Evolutionary conservation across 805 yeast genomes (phyloP).

Genomic region (Lipomyces starkeyi): DNA sequence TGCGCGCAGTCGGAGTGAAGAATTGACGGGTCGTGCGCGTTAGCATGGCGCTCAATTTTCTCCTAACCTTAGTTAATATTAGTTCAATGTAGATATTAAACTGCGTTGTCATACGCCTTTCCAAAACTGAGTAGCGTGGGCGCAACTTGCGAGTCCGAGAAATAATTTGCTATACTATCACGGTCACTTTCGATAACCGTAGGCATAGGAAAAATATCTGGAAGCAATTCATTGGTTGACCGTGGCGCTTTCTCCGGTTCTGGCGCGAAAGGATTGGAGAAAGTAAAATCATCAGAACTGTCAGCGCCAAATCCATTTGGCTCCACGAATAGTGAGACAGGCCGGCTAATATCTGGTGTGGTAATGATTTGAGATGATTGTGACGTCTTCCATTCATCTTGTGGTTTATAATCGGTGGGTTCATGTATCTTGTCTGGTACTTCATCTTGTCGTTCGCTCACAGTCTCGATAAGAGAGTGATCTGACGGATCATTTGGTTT

Average conservation of each 20-base stretch:
- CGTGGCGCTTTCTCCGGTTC: constrained; percentile 9
- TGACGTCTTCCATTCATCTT: neutral
- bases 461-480: neutral
- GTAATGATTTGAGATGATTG: neutral
- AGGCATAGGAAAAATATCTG: constrained; percentile 21
- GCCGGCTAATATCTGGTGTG: neutral
- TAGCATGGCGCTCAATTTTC: constrained; percentile 38
- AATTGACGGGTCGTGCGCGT: constrained; percentile 42
- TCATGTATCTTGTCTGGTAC: neutral
- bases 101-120: constrained; percentile 12
- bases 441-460: neutral
- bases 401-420: neutral
- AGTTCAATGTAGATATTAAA: neutral
- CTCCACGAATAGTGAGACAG: neutral
- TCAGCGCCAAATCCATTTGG: neutral
- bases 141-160: constrained; percentile 18
- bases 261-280: constrained; percentile 17
- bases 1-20: constrained; percentile 15
- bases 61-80: constrained; percentile 5
- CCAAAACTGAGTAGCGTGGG: constrained; percentile 21
- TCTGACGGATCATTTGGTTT: neutral
- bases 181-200: constrained; percentile 15
- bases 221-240: constrained; percentile 7
- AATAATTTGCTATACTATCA: constrained; percentile 20
- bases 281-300: constrained; percentile 3